Conservation (phyloP, 257 asterid genomes). For the Solanum peruvianum region DNA sequence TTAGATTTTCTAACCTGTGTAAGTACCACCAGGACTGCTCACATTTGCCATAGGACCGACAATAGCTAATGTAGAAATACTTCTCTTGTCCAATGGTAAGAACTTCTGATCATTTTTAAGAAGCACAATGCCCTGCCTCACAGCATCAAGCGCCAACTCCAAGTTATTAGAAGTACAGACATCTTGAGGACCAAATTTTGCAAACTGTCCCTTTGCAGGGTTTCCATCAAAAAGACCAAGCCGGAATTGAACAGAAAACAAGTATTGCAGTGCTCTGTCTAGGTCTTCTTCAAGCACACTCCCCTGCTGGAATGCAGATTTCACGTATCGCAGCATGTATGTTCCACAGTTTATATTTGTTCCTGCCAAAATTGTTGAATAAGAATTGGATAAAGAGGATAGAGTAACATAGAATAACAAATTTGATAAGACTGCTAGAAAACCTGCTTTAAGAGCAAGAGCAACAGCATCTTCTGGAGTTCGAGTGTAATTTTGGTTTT, state of each 20-base stretch:
- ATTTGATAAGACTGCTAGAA: background rate
- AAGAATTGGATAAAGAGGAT: background rate
- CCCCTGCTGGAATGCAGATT: slow-evolving; percentile 56
- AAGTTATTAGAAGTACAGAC: slow-evolving; percentile 52
- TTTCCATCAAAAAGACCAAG: slow-evolving; percentile 82
- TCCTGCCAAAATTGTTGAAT: slow-evolving; percentile 29
- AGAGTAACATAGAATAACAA: background rate
- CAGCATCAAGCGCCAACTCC: slow-evolving; percentile 77
- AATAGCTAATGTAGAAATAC: slow-evolving; percentile 54
- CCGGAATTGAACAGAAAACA: slow-evolving; percentile 66
- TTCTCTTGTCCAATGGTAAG: slow-evolving; percentile 45
- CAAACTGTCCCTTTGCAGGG: slow-evolving; percentile 21
- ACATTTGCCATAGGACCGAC: slow-evolving; percentile 78
- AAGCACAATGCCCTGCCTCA: slow-evolving; percentile 84
- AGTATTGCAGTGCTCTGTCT: slow-evolving; percentile 64
- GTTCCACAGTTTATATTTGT: slow-evolving; percentile 91
- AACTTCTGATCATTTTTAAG: slow-evolving; percentile 55
- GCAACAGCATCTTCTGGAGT: slow-evolving; percentile 80
- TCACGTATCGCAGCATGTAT: slow-evolving; percentile 66
- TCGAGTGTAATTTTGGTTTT: slow-evolving; percentile 54
- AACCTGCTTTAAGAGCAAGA: slow-evolving; percentile 84
- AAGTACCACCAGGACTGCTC: slow-evolving; percentile 65
- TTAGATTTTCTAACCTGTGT: slow-evolving; percentile 40
- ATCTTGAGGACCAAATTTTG: slow-evolving; percentile 36
- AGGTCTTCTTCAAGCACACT: slow-evolving; percentile 61